These are phyloP conservation scores for Cystobasidium slooffiae DNA, from an alignment of 1,284 basidiomycete genomes.

Conservation along the genomic window DNA sequence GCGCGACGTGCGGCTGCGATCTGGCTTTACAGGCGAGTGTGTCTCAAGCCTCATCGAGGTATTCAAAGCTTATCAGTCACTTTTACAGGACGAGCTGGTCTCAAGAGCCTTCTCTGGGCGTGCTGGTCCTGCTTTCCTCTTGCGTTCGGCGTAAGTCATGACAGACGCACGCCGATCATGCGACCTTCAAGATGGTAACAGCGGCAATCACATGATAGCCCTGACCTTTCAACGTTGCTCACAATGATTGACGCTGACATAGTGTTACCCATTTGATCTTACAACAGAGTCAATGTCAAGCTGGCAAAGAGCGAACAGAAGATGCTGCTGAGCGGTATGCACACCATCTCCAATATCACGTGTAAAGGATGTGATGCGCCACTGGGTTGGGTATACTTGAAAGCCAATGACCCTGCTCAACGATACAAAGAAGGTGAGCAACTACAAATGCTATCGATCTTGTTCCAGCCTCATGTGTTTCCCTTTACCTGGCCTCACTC, in stretches of 20 bases:
- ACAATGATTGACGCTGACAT: no score
- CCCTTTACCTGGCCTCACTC: conserved; percentile 8
- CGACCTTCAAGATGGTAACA: not conserved
- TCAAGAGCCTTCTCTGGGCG: conserved; percentile 82
- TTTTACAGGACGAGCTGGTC: conserved; percentile 85
- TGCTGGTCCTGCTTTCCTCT: conserved; percentile 69
- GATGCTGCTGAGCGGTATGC: conserved; percentile 75
- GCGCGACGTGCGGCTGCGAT: conserved; percentile 52
- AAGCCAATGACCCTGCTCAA: conserved; percentile 75
- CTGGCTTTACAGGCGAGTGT: conserved; percentile 50
- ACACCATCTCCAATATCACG: conserved; percentile 62
- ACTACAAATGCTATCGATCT: not conserved
- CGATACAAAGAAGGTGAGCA: conserved; percentile 81
- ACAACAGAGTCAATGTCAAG: conserved; percentile 66
- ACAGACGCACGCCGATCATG: conserved; percentile 63
- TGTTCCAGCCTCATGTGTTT: conserved; percentile 5
- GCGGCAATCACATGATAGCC: not conserved
- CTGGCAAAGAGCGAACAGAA: conserved; percentile 76
- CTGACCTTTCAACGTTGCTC: no score
- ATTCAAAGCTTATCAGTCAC: conserved; percentile 52
- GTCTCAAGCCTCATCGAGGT: not conserved
- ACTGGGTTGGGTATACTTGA: conserved; percentile 66
- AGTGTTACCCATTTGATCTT: not conserved
- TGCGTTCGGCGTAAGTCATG: conserved; percentile 38
- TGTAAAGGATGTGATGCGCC: conserved; percentile 44